Conservation (phyloP, 352 stramenopile genomes). For the Thraustochytrium striatum region DNA sequence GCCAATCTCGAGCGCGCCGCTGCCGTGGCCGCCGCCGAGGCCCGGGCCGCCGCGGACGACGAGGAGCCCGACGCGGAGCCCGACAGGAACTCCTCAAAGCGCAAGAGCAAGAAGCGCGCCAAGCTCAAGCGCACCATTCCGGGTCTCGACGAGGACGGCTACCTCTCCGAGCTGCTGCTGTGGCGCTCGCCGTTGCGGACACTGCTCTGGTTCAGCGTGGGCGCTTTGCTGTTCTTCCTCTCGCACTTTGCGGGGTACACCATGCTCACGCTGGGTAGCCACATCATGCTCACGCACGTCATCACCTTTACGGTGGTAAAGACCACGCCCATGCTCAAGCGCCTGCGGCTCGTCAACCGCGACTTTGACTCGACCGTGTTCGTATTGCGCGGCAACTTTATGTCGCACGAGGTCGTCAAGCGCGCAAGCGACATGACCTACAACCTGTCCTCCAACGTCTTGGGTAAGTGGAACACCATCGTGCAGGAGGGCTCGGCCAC, state of each 20-base stretch:
- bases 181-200: constrained; percentile 44
- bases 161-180: constrained; percentile 34
- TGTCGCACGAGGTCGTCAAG: constrained; percentile 37
- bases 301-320: constrained; percentile 46
- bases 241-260: constrained; percentile 18
- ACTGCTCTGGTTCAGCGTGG: constrained; percentile 41
- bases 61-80: too few species aligned
- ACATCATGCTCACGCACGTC: constrained; percentile 46
- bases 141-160: constrained; percentile 36
- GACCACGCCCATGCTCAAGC: constrained; percentile 28
- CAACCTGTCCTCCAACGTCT: constrained; percentile 3
- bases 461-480: constrained; percentile 27
- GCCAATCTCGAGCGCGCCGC: constrained; percentile 7
- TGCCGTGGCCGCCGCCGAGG: background rate
- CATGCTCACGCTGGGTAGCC: constrained; percentile 33
- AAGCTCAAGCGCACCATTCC: constrained; percentile 23
- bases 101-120: background rate
- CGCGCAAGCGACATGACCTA: constrained; percentile 16
- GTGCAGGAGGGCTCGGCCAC: constrained; percentile 35
- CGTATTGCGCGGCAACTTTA: constrained; percentile 5
- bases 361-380: constrained; percentile 44
- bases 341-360: constrained; percentile 9
- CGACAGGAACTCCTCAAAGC: background rate
- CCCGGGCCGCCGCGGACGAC: background rate
- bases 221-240: constrained; percentile 44